A percentile compares a stretch with the other conserved stretches of the same genome.
phyloP scores from a whole-genome alignment of 805 yeast genomes.

The Debaryomyces maramus region DNA sequence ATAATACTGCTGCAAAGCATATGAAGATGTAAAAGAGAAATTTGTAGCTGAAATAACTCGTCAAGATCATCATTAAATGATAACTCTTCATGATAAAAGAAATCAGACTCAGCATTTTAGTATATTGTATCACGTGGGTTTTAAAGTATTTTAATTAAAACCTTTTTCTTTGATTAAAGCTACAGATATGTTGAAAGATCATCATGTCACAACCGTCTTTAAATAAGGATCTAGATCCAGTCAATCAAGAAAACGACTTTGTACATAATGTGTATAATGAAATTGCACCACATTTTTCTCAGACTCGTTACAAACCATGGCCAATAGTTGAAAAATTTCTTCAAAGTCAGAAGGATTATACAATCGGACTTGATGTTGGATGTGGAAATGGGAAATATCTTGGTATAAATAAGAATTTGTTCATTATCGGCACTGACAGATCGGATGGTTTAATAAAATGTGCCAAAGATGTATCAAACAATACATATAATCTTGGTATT shows the following conservation, averaged over 20 bases:
- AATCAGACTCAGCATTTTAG: too few relatives aligned
- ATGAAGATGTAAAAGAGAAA: neutral
- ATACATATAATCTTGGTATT: conserved; percentile 57
- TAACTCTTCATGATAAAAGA: too few relatives aligned
- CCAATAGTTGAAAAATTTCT: conserved; percentile 84
- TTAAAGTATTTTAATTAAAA: too few relatives aligned
- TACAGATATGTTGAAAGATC: too few relatives aligned
- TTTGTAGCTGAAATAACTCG: neutral
- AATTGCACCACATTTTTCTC: conserved; percentile 90
- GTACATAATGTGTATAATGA: conserved; percentile 94
- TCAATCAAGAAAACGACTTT: conserved; percentile 64
- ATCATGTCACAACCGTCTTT: conserved; percentile 36
- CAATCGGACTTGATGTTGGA: conserved; percentile 89
- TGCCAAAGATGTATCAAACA: conserved; percentile 47
- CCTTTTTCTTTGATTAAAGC: too few relatives aligned
- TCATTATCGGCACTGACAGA: conserved; percentile 71
- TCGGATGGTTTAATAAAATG: conserved; percentile 69
- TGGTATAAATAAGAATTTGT: conserved; percentile 65
- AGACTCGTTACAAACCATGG: conserved; percentile 96
- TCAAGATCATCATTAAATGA: too few relatives aligned
- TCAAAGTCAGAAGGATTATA: conserved; percentile 45
- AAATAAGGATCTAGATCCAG: conserved; percentile 42
- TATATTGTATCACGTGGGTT: too few relatives aligned
- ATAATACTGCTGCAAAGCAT: neutral
- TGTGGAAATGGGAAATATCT: conserved; percentile 97